Evolutionary conservation across 495 filamentous ascomycete species (phyloP).

Genomic region (Penicillium roqueforti): DNA sequence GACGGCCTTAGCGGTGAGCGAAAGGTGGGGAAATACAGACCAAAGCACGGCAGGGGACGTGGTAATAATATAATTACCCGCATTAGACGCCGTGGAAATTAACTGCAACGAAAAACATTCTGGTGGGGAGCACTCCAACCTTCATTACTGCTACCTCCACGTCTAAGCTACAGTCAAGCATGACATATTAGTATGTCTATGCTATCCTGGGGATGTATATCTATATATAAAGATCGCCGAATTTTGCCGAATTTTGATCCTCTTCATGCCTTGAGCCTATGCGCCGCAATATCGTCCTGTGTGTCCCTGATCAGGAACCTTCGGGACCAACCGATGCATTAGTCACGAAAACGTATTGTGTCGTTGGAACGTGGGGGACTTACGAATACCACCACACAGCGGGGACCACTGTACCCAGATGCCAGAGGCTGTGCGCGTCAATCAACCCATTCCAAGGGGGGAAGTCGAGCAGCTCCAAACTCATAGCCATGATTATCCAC

Average conservation of each 20-base stretch:
- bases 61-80: slow-evolving; percentile 13
- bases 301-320: slow-evolving; percentile 78
- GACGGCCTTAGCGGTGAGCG: slow-evolving; percentile 34
- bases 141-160: slow-evolving; percentile 8
- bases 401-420: slow-evolving; percentile 85
- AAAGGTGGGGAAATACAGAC: slow-evolving; percentile 19
- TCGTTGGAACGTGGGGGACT: slow-evolving; percentile 36
- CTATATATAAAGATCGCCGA: slow-evolving; percentile 2
- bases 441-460: slow-evolving; percentile 75
- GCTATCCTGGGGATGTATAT: not conserved
- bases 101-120: slow-evolving; percentile 1
- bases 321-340: slow-evolving; percentile 14
- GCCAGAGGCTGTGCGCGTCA: slow-evolving; percentile 96
- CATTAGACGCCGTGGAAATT: slow-evolving; percentile 16
- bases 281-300: slow-evolving; percentile 63
- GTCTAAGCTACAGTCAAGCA: not conserved
- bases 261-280: slow-evolving; percentile 46
- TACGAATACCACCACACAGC: slow-evolving; percentile 94
- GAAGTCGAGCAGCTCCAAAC: slow-evolving; percentile 91
- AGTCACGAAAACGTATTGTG: slow-evolving; percentile 13
- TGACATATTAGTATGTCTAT: not conserved
- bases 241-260: not conserved
- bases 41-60: slow-evolving; percentile 1
- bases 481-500: slow-evolving; percentile 92
- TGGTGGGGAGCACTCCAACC: slow-evolving; percentile 5